These are phyloP conservation scores for thale cress (Arabidopsis thaliana) DNA, from an alignment of 345 rosid species.

Conservation along the genomic window TAIR10.1 NC_003075.7:1392001-1392500, in stretches of 20 bases:
- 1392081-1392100: slow-evolving; percentile 3
- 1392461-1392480: slow-evolving; percentile 16
- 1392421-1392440: slow-evolving; percentile 32
- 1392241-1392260: slow-evolving; percentile 8
- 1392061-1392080: slow-evolving; percentile 16
- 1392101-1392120: slow-evolving; percentile 33
- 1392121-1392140: slow-evolving; percentile 34
- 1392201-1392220: slow-evolving; percentile 6
- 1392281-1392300: slow-evolving; percentile 9
- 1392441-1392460: slow-evolving; percentile 29
- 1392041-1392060: slow-evolving; percentile 14
- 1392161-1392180: slow-evolving; percentile 26
- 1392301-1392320: slow-evolving; percentile 16
- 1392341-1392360: slow-evolving; percentile 6
- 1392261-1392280: slow-evolving; percentile 21
- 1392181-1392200: slow-evolving; percentile 31
- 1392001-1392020: slow-evolving; percentile 2
- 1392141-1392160: slow-evolving; percentile 36
- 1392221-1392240: slow-evolving; percentile 21
- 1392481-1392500: slow-evolving; percentile 42
- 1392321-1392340: slow-evolving; percentile 37
- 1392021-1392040: slow-evolving; percentile 29
- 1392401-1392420: slow-evolving; percentile 8
- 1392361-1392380: slow-evolving; percentile 16
- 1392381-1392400: slow-evolving; percentile 14